Evolutionary conservation across 2,329 filamentous ascomycete species (phyloP).

Genomic region (Epichloe coenophiala): DNA sequence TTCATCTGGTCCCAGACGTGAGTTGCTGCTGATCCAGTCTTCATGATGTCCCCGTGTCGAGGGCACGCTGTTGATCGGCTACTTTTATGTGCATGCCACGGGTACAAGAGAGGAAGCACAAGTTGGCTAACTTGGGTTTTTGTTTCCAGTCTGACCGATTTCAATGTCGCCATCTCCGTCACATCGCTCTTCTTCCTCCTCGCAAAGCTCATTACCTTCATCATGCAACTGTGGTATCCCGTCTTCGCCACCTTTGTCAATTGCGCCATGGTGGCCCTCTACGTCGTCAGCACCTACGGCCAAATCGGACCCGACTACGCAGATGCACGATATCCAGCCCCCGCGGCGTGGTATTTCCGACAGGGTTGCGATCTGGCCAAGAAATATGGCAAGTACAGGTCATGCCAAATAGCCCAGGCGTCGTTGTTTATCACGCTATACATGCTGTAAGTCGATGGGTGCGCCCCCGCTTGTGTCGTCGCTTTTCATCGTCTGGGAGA

Average conservation of each 20-base stretch:
- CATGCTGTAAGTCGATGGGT: conserved; percentile 46
- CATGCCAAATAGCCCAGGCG: conserved; percentile 56
- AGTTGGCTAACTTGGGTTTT: background rate
- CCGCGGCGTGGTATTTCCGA: conserved; percentile 61
- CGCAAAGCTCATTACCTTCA: conserved; percentile 52
- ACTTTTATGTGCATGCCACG: background rate
- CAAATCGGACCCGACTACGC: conserved; percentile 62
- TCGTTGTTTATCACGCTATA: conserved; percentile 50
- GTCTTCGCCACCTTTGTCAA: conserved; percentile 48
- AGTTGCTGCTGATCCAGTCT: conserved; percentile 20
- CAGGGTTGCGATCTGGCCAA: conserved; percentile 52
- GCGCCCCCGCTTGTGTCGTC: background rate
- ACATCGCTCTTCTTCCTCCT: conserved; percentile 65
- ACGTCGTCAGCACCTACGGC: conserved; percentile 51
- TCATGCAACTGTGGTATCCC: conserved; percentile 60
- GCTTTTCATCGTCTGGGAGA: background rate
- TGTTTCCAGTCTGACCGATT: conserved; percentile 50
- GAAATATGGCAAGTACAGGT: conserved; percentile 36
- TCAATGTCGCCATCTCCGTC: conserved; percentile 64
- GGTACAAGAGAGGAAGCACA: background rate
- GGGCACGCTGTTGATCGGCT: background rate
- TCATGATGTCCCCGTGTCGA: background rate
- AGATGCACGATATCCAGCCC: conserved; percentile 48
- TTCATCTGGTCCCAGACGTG: conserved; percentile 63
- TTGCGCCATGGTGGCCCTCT: conserved; percentile 44